Evolutionary conservation across 257 asterid genomes (phyloP).

Genomic region (Solanum piurae): DNA sequence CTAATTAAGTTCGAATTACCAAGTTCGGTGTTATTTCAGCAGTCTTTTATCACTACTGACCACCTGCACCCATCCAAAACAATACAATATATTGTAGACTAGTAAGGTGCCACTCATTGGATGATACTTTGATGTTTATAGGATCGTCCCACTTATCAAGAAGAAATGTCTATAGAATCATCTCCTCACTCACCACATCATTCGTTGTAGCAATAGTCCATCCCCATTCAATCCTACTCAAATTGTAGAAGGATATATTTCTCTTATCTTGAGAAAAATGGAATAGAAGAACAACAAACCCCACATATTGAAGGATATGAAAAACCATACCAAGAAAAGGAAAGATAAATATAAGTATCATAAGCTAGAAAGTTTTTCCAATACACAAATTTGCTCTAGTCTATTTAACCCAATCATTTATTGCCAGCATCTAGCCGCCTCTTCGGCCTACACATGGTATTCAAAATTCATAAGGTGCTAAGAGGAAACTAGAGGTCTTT

Average conservation of each 20-base stretch:
- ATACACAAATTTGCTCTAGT: background rate
- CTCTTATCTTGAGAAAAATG: background rate
- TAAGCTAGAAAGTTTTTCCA: background rate
- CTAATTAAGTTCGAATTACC: background rate
- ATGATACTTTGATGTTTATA: background rate
- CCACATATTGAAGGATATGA: background rate
- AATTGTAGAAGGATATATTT: background rate
- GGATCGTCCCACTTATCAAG: background rate
- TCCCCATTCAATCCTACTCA: background rate
- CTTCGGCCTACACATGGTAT: background rate
- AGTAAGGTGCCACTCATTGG: background rate
- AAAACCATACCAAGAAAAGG: background rate
- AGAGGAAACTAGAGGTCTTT: background rate
- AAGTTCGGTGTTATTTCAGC: background rate
- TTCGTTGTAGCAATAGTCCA: background rate
- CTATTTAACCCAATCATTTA: background rate
- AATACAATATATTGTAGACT: background rate
- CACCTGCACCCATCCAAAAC: background rate
- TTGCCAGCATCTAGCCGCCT: background rate
- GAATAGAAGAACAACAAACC: background rate
- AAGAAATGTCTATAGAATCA: background rate
- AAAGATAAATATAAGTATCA: background rate
- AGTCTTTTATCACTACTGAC: background rate
- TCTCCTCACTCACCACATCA: background rate
- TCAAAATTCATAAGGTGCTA: background rate